A percentile compares a stretch with the other conserved stretches of the same genome.
Conservation (phyloP, 805 yeast species). For the Torulaspora quercuum region DNA sequence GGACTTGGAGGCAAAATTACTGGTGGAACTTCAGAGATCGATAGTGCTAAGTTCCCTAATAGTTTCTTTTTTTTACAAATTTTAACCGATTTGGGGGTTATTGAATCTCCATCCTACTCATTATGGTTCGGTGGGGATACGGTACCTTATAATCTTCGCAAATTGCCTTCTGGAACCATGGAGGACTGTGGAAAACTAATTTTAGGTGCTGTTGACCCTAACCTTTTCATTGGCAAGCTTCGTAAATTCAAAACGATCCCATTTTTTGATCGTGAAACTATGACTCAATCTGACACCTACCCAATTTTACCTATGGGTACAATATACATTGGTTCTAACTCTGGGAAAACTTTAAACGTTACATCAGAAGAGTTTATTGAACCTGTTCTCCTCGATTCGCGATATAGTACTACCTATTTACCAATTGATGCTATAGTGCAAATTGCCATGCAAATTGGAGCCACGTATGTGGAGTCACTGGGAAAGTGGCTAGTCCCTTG, state of each 20-base stretch:
- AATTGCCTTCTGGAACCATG: constrained; percentile 8
- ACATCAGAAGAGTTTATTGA: constrained; percentile 37
- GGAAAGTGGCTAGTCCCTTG: constrained; percentile 64
- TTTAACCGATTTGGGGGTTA: constrained; percentile 32
- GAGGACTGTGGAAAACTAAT: constrained; percentile 39
- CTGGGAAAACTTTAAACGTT: constrained; percentile 40
- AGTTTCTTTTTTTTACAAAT: constrained; percentile 36
- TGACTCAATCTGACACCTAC: constrained; percentile 31
- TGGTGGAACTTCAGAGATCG: constrained; percentile 16
- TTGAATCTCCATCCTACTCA: constrained; percentile 45
- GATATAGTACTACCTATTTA: constrained; percentile 47
- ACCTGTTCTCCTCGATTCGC: constrained; percentile 59
- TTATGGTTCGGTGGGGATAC: constrained; percentile 38
- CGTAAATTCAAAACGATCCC: constrained; percentile 51
- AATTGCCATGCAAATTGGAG: constrained; percentile 67
- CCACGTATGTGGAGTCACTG: constrained; percentile 48
- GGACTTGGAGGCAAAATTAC: constrained; percentile 42
- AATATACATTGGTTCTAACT: constrained; percentile 42
- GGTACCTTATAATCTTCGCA: constrained; percentile 8
- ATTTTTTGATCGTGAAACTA: constrained; percentile 26
- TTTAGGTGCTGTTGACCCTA: constrained; percentile 57
- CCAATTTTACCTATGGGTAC: constrained; percentile 49
- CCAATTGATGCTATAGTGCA: constrained; percentile 57
- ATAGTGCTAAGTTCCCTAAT: constrained; percentile 20
- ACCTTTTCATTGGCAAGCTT: constrained; percentile 45